Conservation (phyloP, 2,329 filamentous ascomycete genomes). For the Arthrobotrys conoides region DNA sequence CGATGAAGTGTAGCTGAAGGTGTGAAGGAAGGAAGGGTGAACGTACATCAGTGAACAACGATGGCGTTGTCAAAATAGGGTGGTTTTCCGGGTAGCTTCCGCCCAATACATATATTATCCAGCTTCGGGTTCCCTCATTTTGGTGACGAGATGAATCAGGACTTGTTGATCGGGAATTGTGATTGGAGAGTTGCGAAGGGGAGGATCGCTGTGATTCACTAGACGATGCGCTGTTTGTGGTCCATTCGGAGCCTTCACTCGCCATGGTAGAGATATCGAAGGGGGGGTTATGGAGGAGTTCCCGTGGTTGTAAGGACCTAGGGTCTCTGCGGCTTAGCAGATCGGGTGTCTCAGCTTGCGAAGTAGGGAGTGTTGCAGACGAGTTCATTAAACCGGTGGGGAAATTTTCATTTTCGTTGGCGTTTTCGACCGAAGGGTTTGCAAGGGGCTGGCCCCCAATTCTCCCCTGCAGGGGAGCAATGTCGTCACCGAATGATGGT, state of each 20-base stretch:
- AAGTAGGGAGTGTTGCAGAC: neutral
- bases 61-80: conserved; percentile 78
- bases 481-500: conserved; percentile 24
- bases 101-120: conserved; percentile 80
- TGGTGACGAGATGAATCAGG: conserved; percentile 41
- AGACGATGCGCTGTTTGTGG: conserved; percentile 24
- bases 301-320: neutral
- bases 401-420: neutral
- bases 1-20: neutral
- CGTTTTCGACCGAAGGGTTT: conserved; percentile 7
- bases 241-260: conserved; percentile 56
- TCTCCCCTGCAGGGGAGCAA: conserved; percentile 1
- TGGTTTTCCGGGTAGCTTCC: conserved; percentile 80
- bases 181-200: conserved; percentile 3
- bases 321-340: neutral
- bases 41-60: conserved; percentile 77
- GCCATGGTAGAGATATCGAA: conserved; percentile 25
- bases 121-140: conserved; percentile 73
- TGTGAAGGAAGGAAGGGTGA: too few species aligned
- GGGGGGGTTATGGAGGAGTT: neutral
- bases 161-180: conserved; percentile 32
- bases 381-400: neutral
- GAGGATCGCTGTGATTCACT: conserved; percentile 26
- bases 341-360: neutral
- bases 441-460: neutral